A percentile compares a stretch with the other conserved stretches of the same genome.
phyloP scores from a whole-genome alignment of 768 basidiomycete species.

The Russula griseocarnosa region DNA sequence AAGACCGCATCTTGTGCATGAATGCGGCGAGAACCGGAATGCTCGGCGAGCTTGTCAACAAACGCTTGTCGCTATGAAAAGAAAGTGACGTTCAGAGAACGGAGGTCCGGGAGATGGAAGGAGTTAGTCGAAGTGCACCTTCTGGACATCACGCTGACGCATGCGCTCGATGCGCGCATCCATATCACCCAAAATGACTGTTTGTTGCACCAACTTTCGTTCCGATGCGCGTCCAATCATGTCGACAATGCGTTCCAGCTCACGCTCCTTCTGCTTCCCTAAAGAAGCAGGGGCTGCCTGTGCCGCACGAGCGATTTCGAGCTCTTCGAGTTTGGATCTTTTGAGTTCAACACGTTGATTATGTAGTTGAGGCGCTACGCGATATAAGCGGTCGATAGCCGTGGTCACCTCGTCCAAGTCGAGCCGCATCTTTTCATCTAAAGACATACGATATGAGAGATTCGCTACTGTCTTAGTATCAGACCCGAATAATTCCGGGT shows the following conservation, averaged over 20 bases:
- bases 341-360: conserved; percentile 93
- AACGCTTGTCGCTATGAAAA: conserved; percentile 61
- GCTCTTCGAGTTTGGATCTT: conserved; percentile 60
- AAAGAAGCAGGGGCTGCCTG: conserved; percentile 34
- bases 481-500: conserved; percentile 9
- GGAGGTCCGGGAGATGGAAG: conserved; percentile 5
- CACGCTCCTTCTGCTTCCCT: conserved; percentile 52
- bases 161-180: conserved; percentile 51
- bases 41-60: conserved; percentile 66
- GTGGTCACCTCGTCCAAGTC: conserved; percentile 82
- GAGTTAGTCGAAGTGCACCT: conserved; percentile 43
- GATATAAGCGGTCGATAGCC: conserved; percentile 87
- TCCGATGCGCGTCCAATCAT: conserved; percentile 67
- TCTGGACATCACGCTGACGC: conserved; percentile 54
- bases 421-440: conserved; percentile 74
- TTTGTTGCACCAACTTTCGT: conserved; percentile 64
- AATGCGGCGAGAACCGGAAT: conserved; percentile 69
- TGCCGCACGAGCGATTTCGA: conserved; percentile 62
- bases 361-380: conserved; percentile 80
- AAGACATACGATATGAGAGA: conserved; percentile 23
- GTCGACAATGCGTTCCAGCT: conserved; percentile 69
- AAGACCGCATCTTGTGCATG: conserved; percentile 75
- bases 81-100: conserved; percentile 6
- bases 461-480: conserved; percentile 21
- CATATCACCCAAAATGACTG: conserved; percentile 61